Evolutionary conservation across 345 rosid genomes (phyloP).

Genomic region (Eucalyptus sp.): DNA sequence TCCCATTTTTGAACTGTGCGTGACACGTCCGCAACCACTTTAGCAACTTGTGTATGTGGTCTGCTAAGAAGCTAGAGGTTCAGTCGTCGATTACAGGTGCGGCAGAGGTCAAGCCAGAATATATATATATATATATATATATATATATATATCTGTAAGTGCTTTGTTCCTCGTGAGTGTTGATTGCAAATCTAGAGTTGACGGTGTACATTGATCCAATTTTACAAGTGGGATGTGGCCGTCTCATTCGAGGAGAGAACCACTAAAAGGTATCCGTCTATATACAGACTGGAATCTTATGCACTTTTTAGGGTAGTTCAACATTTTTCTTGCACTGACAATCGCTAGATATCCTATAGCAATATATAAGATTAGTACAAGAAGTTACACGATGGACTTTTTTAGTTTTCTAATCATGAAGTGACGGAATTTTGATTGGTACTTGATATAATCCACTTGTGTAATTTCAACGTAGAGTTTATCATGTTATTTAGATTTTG

Average conservation of each 20-base stretch:
- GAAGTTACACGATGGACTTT: background rate
- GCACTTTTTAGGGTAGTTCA: background rate
- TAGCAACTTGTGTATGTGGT: background rate
- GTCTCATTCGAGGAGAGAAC: background rate
- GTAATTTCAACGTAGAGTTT: accelerated
- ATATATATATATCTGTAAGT: background rate
- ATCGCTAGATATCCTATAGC: background rate
- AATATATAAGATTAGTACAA: background rate
- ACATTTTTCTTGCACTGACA: background rate
- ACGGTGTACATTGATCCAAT: background rate
- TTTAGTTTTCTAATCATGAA: background rate
- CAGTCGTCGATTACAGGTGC: background rate
- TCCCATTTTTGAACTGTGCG: background rate
- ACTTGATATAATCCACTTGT: background rate
- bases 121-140: background rate
- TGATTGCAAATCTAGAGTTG: background rate
- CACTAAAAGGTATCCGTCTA: background rate
- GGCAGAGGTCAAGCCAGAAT: background rate
- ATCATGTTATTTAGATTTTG: accelerated
- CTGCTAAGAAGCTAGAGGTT: background rate
- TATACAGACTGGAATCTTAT: background rate
- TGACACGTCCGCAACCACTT: background rate
- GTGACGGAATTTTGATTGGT: background rate
- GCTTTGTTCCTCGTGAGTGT: background rate
- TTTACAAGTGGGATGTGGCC: background rate